Base-by-base conservation (phyloP, 108 stramenopile species). In the Poteriospumella lacustris region DNA sequence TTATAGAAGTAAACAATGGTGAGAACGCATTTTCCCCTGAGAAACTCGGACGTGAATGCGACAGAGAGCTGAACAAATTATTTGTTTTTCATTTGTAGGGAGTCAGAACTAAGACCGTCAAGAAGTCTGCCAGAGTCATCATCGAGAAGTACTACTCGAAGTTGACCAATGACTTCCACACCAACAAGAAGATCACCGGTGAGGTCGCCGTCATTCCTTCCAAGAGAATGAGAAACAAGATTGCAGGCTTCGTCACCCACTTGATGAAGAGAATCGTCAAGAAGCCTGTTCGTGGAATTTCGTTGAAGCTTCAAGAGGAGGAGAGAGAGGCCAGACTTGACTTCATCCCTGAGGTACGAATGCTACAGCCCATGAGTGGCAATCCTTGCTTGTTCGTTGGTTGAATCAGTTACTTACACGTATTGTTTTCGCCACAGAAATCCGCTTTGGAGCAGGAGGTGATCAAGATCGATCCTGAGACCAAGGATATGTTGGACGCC, bases 101-200 rank as follows among this genome's bases (percentile, higher is more conserved):
- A 88, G 99, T 99, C 78, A 95, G 99, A 76, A 99, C 99, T 52
- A 99, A 99, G 91, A 99, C 99, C 73, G 97, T 99, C 58, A 99
- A 99, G 91, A 95, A 94, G 89, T 95, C 94, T 79, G 96, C 99
- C 78, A 93, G 97, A 60, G 90, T 94, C 69, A 96, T 99, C 79
- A 97, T 99, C 79, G 99, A 99, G 92, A 97, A 97, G 86, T 98
- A 98, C 89, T 99, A 99, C 92, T 90, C 96, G 75, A 92, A 95
- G 31, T 89, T 99, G 68, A 96, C 96, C 34, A 80, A 96, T 42
- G 99, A 99, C 87, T 99, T 99, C 92, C 97, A 99, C 92, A 95
- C 94, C 83, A 99, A 99, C 93, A 99, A 99, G 91, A 91, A 96
- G 69, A 89, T 99, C 60, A 82, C 92, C 70, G 95, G 95, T 84